Base-by-base conservation (phyloP, 2,329 filamentous ascomycete genomes). In the Grosmannia penicillata region DNA sequence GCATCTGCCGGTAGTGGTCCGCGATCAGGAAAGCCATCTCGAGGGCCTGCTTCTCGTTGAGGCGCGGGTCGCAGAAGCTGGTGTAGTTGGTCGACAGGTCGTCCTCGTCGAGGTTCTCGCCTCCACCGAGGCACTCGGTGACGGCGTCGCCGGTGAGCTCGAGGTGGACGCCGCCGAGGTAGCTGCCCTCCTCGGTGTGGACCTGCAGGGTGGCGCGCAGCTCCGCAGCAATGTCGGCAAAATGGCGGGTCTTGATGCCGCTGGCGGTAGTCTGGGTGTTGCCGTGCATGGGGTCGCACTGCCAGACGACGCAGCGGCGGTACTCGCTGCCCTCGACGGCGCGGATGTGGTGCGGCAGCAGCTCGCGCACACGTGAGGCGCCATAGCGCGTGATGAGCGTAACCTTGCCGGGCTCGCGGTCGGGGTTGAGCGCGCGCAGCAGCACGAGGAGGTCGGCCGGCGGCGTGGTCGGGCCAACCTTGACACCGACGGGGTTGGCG, bases 261-360 rank as follows among this genome's bases (percentile, higher is more conserved):
- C 72, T 64, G 0, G 74, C 70, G 0, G 83, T 89, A 17, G 72
- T 70, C 31, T 68, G 62, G 27, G 75, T 80, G 60, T 81, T 81
- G 45, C 91, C 91, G 61, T 98, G 91, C 91, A 98, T 98, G 18
- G 91, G 91, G 60, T 98, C 91, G 61, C 89, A 96, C 62, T 96
- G 91, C 89, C 89, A 96, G 49, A 95, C 84, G 4, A 93, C 85
- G 27, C 38, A 37, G 36, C 65, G 58, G 33, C 57, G 57, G 58
- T 75, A 76, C 58, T 78, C 85, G 41, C 82, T 87, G 49, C 69
- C 69, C 56, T 91, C 81, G 21, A 98, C 89, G 27, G 84, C 85
- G 48, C 81, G 75, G 55, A 98, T 96, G 59, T 96, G 91, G 8
- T 64, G 68, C 0, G 86, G 84, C 1, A 98, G 72, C 45, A 93